Percentiles rank a stretch among this genome's conserved stretches.
phyloP scores from a whole-genome alignment of 2,329 filamentous ascomycete species.

The Ophiocordyceps camponoti-saundersi region DNA sequence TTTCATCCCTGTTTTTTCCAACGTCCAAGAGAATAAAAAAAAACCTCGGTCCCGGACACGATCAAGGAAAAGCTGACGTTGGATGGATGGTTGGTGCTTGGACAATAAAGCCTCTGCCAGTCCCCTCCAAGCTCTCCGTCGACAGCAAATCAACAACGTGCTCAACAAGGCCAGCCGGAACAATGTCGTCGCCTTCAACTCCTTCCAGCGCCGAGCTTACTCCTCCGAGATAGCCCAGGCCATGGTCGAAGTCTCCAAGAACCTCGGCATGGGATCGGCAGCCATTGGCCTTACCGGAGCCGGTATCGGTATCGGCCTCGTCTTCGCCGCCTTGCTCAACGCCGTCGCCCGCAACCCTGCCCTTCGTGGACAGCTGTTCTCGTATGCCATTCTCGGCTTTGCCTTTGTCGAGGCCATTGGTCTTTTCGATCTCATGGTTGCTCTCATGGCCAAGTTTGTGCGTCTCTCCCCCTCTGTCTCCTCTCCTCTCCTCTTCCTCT shows the following conservation, averaged over 20 bases:
- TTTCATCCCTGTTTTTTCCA: no score
- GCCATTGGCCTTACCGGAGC: constrained; percentile 86
- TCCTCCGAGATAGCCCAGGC: constrained; percentile 77
- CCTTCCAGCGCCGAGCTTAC: constrained; percentile 56
- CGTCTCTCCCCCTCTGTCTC: constrained; percentile 14
- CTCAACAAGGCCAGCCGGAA: constrained; percentile 49
- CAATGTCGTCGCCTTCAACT: constrained; percentile 46
- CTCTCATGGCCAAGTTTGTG: constrained; percentile 86
- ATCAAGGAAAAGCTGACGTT: no score
- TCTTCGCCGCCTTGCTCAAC: constrained; percentile 80
- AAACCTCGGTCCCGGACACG: no score
- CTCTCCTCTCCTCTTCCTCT: no score
- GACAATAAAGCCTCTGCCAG: constrained; percentile 34
- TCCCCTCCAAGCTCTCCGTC: constrained; percentile 61
- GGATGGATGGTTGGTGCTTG: no score
- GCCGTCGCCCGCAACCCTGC: constrained; percentile 87
- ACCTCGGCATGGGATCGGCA: constrained; percentile 75
- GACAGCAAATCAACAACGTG: constrained; percentile 50
- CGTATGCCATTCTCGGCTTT: constrained; percentile 89
- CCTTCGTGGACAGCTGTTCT: constrained; percentile 90
- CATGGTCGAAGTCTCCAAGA: constrained; percentile 82
- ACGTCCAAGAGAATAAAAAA: background rate
- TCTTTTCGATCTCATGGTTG: constrained; percentile 83
- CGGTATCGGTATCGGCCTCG: constrained; percentile 89
- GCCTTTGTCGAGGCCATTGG: constrained; percentile 87